These are phyloP conservation scores for Glebionis coronaria DNA, from an alignment of 129 eudicot genomes.

Conservation along the genomic window DNA sequence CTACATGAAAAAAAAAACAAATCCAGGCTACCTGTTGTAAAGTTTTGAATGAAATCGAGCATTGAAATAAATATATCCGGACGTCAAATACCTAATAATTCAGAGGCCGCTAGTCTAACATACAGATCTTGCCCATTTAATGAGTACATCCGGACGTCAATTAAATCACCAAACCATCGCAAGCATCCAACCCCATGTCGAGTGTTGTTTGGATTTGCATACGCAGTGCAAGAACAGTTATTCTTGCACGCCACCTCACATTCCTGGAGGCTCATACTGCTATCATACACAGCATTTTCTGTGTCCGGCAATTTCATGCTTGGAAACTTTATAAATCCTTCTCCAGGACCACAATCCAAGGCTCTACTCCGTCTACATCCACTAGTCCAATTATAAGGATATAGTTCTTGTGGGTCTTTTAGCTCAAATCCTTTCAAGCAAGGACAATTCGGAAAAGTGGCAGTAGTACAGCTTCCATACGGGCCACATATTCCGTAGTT, in stretches of 20 bases:
- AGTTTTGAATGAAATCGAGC: too few species aligned
- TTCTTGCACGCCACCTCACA: conserved; percentile 16
- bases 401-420: conserved; percentile 8
- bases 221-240: conserved; percentile 32
- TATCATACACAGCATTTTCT: conserved; percentile 4
- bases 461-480: conserved; percentile 30
- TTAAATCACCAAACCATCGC: conserved; percentile 19
- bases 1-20: too few species aligned
- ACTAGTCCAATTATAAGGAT: conserved; percentile 17
- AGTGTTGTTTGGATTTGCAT: conserved; percentile 17
- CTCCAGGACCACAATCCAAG: conserved; percentile 15
- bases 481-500: conserved; percentile 30
- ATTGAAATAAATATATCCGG: too few species aligned
- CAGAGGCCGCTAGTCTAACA: conserved; percentile 24
- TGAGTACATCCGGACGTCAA: conserved; percentile 22
- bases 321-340: conserved; percentile 13
- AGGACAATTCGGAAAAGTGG: conserved; percentile 16
- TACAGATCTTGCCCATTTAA: conserved; percentile 18
- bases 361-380: conserved; percentile 24
- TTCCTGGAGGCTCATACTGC: conserved; percentile 24
- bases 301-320: conserved; percentile 29
- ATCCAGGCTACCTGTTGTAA: too few species aligned
- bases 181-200: conserved; percentile 29
- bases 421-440: conserved; percentile 31
- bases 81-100: background rate